These are phyloP conservation scores for Sisymbrium altissimum DNA, from an alignment of 345 rosid species.

Conservation along the genomic window DNA sequence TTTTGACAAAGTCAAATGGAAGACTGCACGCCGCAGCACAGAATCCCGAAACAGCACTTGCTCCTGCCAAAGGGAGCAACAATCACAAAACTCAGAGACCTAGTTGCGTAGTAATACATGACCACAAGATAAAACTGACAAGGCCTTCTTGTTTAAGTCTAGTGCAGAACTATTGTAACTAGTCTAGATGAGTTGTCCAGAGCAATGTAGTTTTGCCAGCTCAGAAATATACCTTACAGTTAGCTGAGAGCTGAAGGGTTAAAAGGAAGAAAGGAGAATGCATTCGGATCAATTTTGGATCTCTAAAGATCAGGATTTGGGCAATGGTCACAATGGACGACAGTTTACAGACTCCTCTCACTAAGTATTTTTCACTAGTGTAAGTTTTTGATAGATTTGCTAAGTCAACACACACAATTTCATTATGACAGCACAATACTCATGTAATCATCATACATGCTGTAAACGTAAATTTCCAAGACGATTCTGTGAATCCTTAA, in stretches of 20 bases:
- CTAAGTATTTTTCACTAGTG: not conserved
- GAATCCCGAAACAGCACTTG: constrained; percentile 89
- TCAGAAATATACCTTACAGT: not conserved
- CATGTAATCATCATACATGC: not conserved
- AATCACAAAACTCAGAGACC: not conserved
- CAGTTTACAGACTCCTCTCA: not conserved
- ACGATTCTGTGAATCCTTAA: not conserved
- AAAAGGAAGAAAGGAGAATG: not conserved
- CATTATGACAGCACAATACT: not conserved
- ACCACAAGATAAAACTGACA: not conserved
- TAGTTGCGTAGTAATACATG: not conserved
- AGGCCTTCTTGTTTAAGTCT: not conserved
- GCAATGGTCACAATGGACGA: not conserved
- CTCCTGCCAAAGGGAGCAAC: constrained; percentile 48
- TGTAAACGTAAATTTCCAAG: not conserved
- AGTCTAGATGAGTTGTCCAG: not conserved
- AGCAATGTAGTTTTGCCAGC: not conserved
- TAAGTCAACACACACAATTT: not conserved
- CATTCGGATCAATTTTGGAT: not conserved
- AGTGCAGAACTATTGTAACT: not conserved
- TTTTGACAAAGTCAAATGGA: constrained; percentile 95
- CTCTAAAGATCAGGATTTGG: not conserved
- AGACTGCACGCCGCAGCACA: constrained; percentile 94
- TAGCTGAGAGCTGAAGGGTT: not conserved
- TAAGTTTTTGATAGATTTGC: not conserved